These are phyloP conservation scores for Yamadazyma sp. DNA, from an alignment of 1,139 yeast genomes.

Conservation along the genomic window DNA sequence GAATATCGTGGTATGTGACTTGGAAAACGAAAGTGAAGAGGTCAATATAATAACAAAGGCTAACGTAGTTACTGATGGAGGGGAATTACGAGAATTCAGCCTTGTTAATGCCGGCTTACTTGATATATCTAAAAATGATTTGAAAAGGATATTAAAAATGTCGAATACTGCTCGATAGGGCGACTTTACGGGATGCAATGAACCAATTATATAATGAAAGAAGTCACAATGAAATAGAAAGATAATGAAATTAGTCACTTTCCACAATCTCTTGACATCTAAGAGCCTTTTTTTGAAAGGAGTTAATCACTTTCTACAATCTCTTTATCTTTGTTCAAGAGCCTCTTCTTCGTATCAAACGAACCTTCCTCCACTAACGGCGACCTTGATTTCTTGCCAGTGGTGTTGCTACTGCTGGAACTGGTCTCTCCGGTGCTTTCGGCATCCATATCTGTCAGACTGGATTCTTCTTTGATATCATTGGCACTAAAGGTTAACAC, in stretches of 20 bases:
- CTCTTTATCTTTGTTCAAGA: constrained; percentile 13
- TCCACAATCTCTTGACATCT: constrained; percentile 9
- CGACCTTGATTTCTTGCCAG: constrained; percentile 21
- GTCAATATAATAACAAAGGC: constrained; percentile 14
- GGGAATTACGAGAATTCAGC: constrained; percentile 17
- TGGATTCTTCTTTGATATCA: constrained; percentile 12
- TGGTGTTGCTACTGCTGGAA: constrained; percentile 7
- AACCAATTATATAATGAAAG: not conserved
- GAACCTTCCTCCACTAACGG: constrained; percentile 15
- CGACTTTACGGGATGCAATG: no score
- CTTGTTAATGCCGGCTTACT: constrained; percentile 21
- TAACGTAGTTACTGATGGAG: constrained; percentile 14
- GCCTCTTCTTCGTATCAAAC: constrained; percentile 12
- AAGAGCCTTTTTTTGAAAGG: constrained; percentile 14
- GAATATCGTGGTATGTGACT: constrained; percentile 16
- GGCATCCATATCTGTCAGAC: constrained; percentile 14
- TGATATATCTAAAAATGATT: constrained; percentile 45
- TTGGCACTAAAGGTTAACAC: constrained; percentile 19
- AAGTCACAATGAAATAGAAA: constrained; percentile 1
- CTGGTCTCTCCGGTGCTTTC: constrained; percentile 19
- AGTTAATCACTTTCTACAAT: constrained; percentile 3
- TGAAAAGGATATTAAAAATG: constrained; percentile 45
- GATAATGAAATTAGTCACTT: not conserved
- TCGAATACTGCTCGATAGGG: constrained; percentile 26
- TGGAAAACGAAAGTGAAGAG: constrained; percentile 20